Evolutionary conservation across 306 rosid genomes (phyloP).

Genomic region (Carpinus fangiana): DNA sequence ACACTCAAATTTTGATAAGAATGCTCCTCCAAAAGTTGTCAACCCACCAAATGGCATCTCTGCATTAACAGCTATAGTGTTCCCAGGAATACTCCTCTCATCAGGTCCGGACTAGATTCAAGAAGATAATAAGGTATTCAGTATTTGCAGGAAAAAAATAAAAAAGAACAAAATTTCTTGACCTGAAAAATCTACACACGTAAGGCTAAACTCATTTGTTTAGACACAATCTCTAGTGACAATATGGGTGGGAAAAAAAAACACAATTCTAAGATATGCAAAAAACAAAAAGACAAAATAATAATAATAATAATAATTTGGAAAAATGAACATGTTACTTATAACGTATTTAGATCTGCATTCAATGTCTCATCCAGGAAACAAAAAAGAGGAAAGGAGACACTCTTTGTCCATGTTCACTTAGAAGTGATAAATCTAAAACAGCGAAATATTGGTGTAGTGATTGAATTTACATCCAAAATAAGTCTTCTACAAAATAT

Average conservation of each 20-base stretch:
- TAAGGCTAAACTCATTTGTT: neutral
- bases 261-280: neutral
- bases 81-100: constrained; percentile 94
- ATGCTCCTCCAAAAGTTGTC: constrained; percentile 85
- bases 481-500: neutral
- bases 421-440: neutral
- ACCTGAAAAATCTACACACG: neutral
- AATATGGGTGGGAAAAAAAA: neutral
- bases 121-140: constrained; percentile 15
- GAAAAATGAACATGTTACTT: neutral
- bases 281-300: neutral
- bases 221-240: neutral
- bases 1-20: constrained; percentile 86
- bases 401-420: neutral
- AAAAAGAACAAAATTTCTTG: neutral
- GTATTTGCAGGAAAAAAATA: neutral
- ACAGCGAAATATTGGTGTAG: neutral
- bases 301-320: too few species aligned
- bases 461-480: neutral
- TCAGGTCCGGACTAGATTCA: constrained; percentile 82
- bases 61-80: constrained; percentile 91
- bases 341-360: neutral
- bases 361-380: neutral
- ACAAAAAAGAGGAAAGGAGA: neutral
- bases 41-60: constrained; percentile 89